Evolutionary conservation across 1,284 basidiomycete species (phyloP), one percentile per base, ranked within the genome.

Genomic region (Ceratorhiza oryzae-sativae): DNA sequence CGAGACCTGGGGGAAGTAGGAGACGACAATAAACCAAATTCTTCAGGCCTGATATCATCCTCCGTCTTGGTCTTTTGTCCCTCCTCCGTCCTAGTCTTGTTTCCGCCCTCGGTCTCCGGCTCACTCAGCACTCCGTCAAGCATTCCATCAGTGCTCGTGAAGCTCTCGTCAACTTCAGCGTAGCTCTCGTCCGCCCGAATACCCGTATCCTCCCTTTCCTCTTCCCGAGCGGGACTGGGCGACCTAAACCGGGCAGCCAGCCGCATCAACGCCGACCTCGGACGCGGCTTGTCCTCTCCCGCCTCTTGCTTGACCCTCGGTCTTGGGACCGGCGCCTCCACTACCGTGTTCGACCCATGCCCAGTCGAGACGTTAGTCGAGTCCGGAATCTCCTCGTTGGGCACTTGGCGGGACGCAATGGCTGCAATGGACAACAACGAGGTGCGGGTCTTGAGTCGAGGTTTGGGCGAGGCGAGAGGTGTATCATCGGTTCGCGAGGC

Each of bases 381-480:
- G 9, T 6, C 8, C 48, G 23, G 9, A 4, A 30, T 9, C 18
- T 30, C 51, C 18, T 25, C 13, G 5, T 42, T 41, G 41, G 41
- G 48, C 3, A 8, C 12, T 30, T 48, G 60, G 13, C 46, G 18
- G 2, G 62, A 27, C 18, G 39, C 46, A 1, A 34, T 18, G 23
- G 36, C 48, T 2, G 65, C 49, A 25, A 68, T 10, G 23, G 65
- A 39, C 18, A 68, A 32, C 25, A 68, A 32, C 36, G 65, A 68
- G 18, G 51, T 15, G 10, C 65, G 65, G 10, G 65, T 68, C 32
- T 27, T 56, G 2, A 68, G 25, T 23, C 30, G 56, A n/a, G 53
- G 36, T n/a, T 56, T 34, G 2, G 63, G 63, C 27, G 34, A 34
- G 4, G 10, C 63, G 9, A 48, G n/a, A 36, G 46, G 49, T 39